Evolutionary conservation across 2,329 filamentous ascomycete species (phyloP), one percentile per base, ranked within the genome.

Genomic region (Pseudocercospora musae): DNA sequence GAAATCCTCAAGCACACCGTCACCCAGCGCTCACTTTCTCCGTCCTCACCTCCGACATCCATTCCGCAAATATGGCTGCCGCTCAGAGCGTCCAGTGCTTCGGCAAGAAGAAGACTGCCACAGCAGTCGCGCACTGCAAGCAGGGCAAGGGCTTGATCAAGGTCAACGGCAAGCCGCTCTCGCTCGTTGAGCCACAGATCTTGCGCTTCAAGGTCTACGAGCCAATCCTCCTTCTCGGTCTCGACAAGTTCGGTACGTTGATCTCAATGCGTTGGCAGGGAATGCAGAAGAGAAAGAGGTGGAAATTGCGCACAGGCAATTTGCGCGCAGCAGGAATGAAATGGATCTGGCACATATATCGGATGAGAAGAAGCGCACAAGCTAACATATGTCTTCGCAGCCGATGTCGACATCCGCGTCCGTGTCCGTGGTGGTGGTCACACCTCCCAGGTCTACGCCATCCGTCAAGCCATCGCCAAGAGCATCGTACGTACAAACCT

Each of bases 201-300:
- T 87, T 99, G 78, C 90, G 95, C 82, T 97, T 96, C 89, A 98
- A 97, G 90, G 93, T 98, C 84, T 99, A 99, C 89, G 95, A 99
- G 85, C 95, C 95, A 75, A 84, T 99, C 82, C 89, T 99, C 76
- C 91, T 99, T 78, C 88, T 98, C 78, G 95, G 95, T 74, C 87
- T 96, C 77, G 95, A 99, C 85, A 98, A 96, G 84, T 96, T 96
- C 85, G 87, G 81, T 82, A 80, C 69, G 80, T 75, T 21, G 37
- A n/a, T 58, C 40, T 15, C 37, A 23, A 18, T 63, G 21, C 50
- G 54, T 53, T 21, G 42, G 25, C 25, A 8, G 33, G 33, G 13
- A 37, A 31, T 57, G 31, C 42, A 52, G 33, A 53, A 37, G 49
- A 53, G 18, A 49, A 29, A 42, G 48, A 54, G 60, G 18, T 20